Base-by-base conservation (phyloP, 352 stramenopile species). In the Pythium sp. region DNA sequence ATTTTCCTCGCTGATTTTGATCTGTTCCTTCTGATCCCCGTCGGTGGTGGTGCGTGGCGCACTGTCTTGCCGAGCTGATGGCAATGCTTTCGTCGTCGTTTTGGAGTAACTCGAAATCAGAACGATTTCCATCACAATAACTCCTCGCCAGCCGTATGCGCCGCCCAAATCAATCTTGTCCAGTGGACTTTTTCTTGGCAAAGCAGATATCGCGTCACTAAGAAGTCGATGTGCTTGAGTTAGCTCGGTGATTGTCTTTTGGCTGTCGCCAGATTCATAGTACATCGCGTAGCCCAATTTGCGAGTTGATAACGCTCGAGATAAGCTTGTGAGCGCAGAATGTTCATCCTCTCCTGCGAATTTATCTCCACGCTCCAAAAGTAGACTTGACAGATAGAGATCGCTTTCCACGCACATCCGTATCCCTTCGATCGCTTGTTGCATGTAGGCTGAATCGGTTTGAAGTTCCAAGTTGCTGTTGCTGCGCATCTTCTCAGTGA, bases 101-200 rank as follows among this genome's bases (percentile, higher is more conserved):
- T 51, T 62, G 55, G 58, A 69, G 64, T 89, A 89, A 51, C 76
- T 84, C 7, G 28, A 49, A 24, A 81, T 57, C 2, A 87, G 58
- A 58, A 66, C 30, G 64, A 90, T 74, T 63, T 93, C 84, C 72
- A 90, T 79, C 5, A 69, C 67, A 32, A 91, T 64, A 7, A 91
- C 74, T 4, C 85, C 82, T 54, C 80, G 74, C 85, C 82, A 93
- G 24, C 78, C 85, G 62, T 79, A 81, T 8, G 81, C 74, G 28
- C 79, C 82, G 47, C 81, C 85, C 11, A 86, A 20, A 64, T 87
- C 78, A 22, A 77, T 54, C 68, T n/a, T 47, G 41, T 32, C 30
- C 47, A 26, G 47, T 15, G 30, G 5, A 9, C 66, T 63, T 11
- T 2, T 41, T 54, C 26, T 65, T 5, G 26, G 5, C 65, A 28